Evolutionary conservation across 371 early-diverging fungal genomes (phyloP), one percentile per base, ranked within the genome.

Genomic region (Syncephalis plumigaleata): DNA sequence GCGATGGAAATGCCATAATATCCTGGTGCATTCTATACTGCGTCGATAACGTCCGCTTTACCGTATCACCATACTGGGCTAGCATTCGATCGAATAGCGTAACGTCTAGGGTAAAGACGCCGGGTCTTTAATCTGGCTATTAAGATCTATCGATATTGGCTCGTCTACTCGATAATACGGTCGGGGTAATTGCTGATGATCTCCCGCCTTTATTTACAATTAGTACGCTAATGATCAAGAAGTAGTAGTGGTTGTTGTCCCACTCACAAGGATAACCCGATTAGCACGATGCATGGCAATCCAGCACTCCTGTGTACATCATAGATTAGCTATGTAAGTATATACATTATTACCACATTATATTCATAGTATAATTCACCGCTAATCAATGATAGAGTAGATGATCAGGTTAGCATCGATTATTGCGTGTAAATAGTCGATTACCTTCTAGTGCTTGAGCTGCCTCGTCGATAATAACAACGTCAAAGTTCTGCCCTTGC

Each of bases 161-260:
- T 7, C 31, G 8, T 44, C 52, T 42, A 44, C 40, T 9, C 39
- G 68, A 64, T 54, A 79, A 75, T 44, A 86, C 68, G 1, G 87
- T 87, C 0, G 91, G 91, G 89, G 85, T 25, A 98, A 61, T 55
- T 98, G 98, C 37, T 79, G 66, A 55, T 90, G 95, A 63, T 96
- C 98, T 7, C 98, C 98, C 18, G 91, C 94, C 66, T 66, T 4
- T 7, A 23, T 42, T 37, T 18, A 36, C n/a, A 46, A 27, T 17
- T 17, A 45, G 9, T 38, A 48, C 15, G 17, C 45, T 25, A 23
- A 44, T 25, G 23, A 9, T 20, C 22, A 48, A 7, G 39, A 17
- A 48, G 4, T 11, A 42, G 24, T 3, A 37, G 23, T 22, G 22
- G 40, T 40, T 8, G 11, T n/a, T 37, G 21, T 37, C 2, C 23